Evolutionary conservation across 2,329 filamentous ascomycete species (phyloP).

Genomic region (Aureobasidium pullulans): DNA sequence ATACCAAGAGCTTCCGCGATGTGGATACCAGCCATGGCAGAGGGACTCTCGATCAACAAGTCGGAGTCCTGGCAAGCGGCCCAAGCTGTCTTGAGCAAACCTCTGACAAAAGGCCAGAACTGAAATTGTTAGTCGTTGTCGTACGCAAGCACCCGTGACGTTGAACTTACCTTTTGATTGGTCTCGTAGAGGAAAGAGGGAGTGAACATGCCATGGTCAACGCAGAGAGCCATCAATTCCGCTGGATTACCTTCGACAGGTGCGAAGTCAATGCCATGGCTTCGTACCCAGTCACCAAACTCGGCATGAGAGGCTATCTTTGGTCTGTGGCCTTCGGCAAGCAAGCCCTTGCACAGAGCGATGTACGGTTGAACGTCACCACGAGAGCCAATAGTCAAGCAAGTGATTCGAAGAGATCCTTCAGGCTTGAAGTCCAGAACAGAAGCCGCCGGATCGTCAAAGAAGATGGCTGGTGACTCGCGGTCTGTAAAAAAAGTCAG

Average conservation of each 20-base stretch:
- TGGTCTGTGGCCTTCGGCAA: slow-evolving; percentile 78
- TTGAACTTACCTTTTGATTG: slow-evolving; percentile 51
- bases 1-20: slow-evolving; percentile 89
- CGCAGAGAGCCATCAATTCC: slow-evolving; percentile 91
- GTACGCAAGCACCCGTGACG: background rate
- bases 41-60: slow-evolving; percentile 88
- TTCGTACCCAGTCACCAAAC: slow-evolving; percentile 80
- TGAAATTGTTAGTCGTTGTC: background rate
- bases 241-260: slow-evolving; percentile 84
- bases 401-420: slow-evolving; percentile 74
- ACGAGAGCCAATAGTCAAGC: slow-evolving; percentile 88
- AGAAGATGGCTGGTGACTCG: slow-evolving; percentile 68
- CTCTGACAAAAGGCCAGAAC: slow-evolving; percentile 93
- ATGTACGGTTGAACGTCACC: slow-evolving; percentile 98
- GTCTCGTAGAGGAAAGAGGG: slow-evolving; percentile 84
- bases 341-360: slow-evolving; percentile 81
- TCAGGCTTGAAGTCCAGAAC: slow-evolving; percentile 86
- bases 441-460: slow-evolving; percentile 82
- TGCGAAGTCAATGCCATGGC: slow-evolving; percentile 90
- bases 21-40: slow-evolving; percentile 95
- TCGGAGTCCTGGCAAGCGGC: slow-evolving; percentile 78
- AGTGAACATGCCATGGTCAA: slow-evolving; percentile 96
- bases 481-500: slow-evolving; percentile 19
- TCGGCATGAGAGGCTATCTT: slow-evolving; percentile 88
- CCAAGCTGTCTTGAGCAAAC: slow-evolving; percentile 75